Base-by-base conservation (phyloP, 805 yeast species). In the Candida schatavii region DNA sequence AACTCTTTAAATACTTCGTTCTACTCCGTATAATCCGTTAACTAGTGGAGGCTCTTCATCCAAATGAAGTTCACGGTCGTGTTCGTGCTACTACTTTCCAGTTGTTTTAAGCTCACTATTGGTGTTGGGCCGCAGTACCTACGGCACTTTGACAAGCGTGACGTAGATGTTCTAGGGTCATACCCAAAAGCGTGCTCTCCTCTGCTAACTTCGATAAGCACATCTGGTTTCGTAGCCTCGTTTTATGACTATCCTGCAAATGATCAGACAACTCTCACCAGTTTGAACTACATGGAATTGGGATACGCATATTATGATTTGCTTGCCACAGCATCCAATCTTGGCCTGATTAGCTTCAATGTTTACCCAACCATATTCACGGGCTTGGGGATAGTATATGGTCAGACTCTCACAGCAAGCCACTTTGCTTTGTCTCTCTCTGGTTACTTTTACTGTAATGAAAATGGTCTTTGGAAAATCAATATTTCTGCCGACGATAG, bases 401-500 rank as follows among this genome's bases (percentile, higher is more conserved):
- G n/a, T n/a, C 18, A n/a, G 18, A 5, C n/a, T 6, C 17, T 29
- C n/a, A 29, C 14, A 6, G n/a, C 14, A 6, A 5, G 17, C 32
- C 51, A 55, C 38, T 49, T 52, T 38, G 45, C 50, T 28, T 43
- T 55, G 46, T 57, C 50, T 31, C 39, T 52, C 31, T 49, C 49
- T 4, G 58, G 58, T 35, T 58, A 50, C 37, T 52, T 46, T 46
- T 28, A 34, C 15, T 61, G 70, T 14, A 37, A 48, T 5, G 46
- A 41, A 18, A 46, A 57, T 18, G 71, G 70, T 45, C 37, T 49
- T 7, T 66, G 58, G 36, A 41, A 47, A 0, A 49, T 64, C 36
- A 27, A 39, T 13, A 40, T 62, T 14, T 27, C 35, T 5, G 53
- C 56, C 18, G 70, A 64, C 51, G 70, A 66, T 48, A 47, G 52